Conservation (phyloP, 1,284 basidiomycete species). For the Cryptococcus maquisensis region DNA sequence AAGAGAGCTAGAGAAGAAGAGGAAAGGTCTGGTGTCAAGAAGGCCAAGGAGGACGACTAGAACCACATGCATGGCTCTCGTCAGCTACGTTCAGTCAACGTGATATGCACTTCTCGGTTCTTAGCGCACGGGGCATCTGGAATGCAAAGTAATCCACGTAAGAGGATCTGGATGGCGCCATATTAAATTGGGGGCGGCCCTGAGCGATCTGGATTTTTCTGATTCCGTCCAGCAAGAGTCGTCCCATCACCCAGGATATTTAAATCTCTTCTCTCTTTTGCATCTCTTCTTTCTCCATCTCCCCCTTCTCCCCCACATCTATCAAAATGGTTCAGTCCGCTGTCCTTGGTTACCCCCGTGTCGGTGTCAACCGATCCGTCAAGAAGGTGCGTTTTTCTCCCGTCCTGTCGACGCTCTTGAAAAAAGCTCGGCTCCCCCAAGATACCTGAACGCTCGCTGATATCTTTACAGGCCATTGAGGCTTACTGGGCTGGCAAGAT, state of each 20-base stretch:
- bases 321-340: slow-evolving; percentile 58
- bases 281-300: slow-evolving; percentile 12
- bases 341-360: slow-evolving; percentile 95
- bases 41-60: slow-evolving; percentile 14
- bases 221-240: neutral
- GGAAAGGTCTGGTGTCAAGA: slow-evolving; percentile 19
- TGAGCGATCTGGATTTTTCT: neutral
- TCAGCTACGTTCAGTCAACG: neutral
- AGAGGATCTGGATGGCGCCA: neutral
- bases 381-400: slow-evolving; percentile 62
- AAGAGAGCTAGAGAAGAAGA: slow-evolving; percentile 69
- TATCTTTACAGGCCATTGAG: slow-evolving; percentile 66
- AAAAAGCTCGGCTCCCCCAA: neutral
- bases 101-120: neutral
- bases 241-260: neutral
- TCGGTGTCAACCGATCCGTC: slow-evolving; percentile 91
- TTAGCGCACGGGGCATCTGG: neutral
- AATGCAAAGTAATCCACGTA: neutral
- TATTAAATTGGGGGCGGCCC: too few species aligned
- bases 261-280: neutral
- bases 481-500: slow-evolving; percentile 96
- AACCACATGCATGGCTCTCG: neutral
- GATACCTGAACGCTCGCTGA: neutral
- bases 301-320: slow-evolving; percentile 7
- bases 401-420: neutral